Percentiles rank a stretch among this genome's conserved stretches.
phyloP scores from a whole-genome alignment of 2,329 filamentous ascomycete species.

The Alternaria sp. region DNA sequence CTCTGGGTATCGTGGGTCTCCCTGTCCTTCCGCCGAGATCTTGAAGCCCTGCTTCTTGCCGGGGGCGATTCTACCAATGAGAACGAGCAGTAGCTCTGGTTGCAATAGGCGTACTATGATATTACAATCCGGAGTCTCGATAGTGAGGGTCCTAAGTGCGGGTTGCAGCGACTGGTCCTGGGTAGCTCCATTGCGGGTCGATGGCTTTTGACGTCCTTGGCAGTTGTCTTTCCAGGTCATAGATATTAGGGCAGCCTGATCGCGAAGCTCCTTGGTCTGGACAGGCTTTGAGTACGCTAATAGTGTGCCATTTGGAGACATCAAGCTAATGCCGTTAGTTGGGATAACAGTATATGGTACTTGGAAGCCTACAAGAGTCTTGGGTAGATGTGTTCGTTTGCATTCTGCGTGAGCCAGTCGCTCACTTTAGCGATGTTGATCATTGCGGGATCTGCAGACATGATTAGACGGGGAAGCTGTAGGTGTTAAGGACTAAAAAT shows the following conservation, averaged over 20 bases:
- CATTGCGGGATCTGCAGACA: slow-evolving; percentile 40
- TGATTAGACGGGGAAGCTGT: slow-evolving; percentile 15
- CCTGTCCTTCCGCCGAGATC: slow-evolving; percentile 52
- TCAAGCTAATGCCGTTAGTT: slow-evolving; percentile 46
- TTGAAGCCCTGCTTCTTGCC: slow-evolving; percentile 47
- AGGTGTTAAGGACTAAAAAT: slow-evolving; percentile 1
- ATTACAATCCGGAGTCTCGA: slow-evolving; percentile 55
- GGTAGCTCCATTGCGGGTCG: slow-evolving; percentile 10
- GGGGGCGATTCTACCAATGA: slow-evolving; percentile 57
- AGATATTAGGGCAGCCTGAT: slow-evolving; percentile 56
- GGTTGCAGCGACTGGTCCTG: slow-evolving; percentile 19
- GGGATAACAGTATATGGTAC: not conserved
- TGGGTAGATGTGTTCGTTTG: slow-evolving; percentile 52
- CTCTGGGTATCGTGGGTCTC: slow-evolving; percentile 49
- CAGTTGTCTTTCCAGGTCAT: slow-evolving; percentile 58
- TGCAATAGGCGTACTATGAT: slow-evolving; percentile 56
- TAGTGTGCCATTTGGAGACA: slow-evolving; percentile 59
- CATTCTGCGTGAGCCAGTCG: slow-evolving; percentile 53
- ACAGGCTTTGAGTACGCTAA: slow-evolving; percentile 57
- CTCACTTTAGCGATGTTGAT: slow-evolving; percentile 53
- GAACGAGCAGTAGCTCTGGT: slow-evolving; percentile 54
- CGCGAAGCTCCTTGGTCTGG: slow-evolving; percentile 57
- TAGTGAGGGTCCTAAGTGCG: slow-evolving; percentile 52
- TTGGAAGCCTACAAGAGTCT: slow-evolving; percentile 51
- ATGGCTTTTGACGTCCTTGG: slow-evolving; percentile 22